A percentile compares a stretch with the other conserved stretches of the same genome.
These are phyloP conservation scores for Amaranthus hypochondriacus DNA, from an alignment of 148 eudicot species.

Conservation along the genomic window DNA sequence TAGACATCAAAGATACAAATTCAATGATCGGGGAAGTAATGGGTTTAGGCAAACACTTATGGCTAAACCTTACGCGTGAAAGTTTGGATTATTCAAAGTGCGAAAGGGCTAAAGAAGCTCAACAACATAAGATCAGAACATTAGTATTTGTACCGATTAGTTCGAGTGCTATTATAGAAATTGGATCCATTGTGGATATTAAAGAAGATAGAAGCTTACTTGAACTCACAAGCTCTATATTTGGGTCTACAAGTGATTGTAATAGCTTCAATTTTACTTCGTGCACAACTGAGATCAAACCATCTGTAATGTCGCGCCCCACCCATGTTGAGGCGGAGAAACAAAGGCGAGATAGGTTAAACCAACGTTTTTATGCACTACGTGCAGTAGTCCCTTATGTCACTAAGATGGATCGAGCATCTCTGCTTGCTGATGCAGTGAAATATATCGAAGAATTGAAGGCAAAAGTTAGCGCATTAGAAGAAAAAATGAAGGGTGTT, in stretches of 20 bases:
- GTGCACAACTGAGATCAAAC: neutral
- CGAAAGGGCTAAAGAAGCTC: neutral
- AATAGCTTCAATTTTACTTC: neutral
- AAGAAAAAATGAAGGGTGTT: neutral
- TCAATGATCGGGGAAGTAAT: neutral
- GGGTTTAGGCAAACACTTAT: neutral
- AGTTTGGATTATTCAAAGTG: neutral
- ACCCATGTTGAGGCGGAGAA: conserved; percentile 59
- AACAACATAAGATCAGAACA: neutral
- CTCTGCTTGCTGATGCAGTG: conserved; percentile 50
- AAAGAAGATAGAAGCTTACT: neutral
- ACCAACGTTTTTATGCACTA: conserved; percentile 44
- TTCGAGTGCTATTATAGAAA: neutral
- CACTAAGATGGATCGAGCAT: conserved; percentile 57
- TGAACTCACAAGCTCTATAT: neutral
- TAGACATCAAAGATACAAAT: neutral
- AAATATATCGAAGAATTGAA: conserved; percentile 42
- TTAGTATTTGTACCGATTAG: neutral
- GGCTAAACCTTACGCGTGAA: neutral
- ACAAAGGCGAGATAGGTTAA: conserved; percentile 49
- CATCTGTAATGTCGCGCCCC: neutral
- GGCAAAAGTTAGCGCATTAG: conserved; percentile 10
- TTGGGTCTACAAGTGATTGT: neutral
- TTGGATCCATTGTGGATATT: neutral
- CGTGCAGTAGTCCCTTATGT: conserved; percentile 54